A percentile compares a stretch with the other conserved stretches of the same genome.
These are phyloP conservation scores for Sanghuangporus baumii DNA, from an alignment of 1,284 basidiomycete genomes.

Conservation along the genomic window DNA sequence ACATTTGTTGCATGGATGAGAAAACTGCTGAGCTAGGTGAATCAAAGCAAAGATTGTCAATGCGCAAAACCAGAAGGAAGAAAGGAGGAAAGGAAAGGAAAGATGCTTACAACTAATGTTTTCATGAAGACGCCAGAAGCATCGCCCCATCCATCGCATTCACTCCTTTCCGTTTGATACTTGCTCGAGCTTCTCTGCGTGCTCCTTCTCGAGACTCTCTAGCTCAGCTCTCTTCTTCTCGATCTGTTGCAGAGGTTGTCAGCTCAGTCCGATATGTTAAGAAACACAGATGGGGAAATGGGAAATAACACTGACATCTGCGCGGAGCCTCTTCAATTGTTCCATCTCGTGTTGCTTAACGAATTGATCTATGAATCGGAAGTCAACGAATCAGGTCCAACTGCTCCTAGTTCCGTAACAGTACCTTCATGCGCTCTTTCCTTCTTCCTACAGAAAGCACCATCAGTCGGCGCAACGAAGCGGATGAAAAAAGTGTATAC, in stretches of 20 bases:
- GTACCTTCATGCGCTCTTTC: conserved; percentile 70
- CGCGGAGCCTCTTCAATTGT: conserved; percentile 51
- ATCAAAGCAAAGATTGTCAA: too few species aligned
- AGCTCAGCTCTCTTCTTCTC: conserved; percentile 53
- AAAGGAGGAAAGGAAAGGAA: not conserved
- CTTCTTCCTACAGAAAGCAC: conserved; percentile 46
- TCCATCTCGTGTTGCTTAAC: conserved; percentile 49
- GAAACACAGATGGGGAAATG: conserved; percentile 2
- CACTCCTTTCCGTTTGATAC: not conserved
- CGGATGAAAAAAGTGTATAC: not conserved
- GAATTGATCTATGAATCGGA: conserved; percentile 45
- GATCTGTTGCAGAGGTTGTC: conserved; percentile 34
- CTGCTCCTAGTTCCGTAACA: not conserved
- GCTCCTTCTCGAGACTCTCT: conserved; percentile 40
- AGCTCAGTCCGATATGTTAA: not conserved
- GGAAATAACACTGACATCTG: conserved; percentile 37
- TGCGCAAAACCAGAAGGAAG: not conserved
- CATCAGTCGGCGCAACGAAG: conserved; percentile 14
- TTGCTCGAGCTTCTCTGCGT: conserved; percentile 25
- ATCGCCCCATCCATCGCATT: not conserved
- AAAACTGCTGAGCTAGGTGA: too few species aligned
- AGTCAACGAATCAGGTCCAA: not conserved
- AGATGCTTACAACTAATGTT: not conserved
- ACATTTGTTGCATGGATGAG: too few species aligned
- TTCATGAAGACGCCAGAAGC: not conserved